Evolutionary conservation across 2,329 filamentous ascomycete genomes (phyloP).

Genomic region (Penicillium glabrum): DNA sequence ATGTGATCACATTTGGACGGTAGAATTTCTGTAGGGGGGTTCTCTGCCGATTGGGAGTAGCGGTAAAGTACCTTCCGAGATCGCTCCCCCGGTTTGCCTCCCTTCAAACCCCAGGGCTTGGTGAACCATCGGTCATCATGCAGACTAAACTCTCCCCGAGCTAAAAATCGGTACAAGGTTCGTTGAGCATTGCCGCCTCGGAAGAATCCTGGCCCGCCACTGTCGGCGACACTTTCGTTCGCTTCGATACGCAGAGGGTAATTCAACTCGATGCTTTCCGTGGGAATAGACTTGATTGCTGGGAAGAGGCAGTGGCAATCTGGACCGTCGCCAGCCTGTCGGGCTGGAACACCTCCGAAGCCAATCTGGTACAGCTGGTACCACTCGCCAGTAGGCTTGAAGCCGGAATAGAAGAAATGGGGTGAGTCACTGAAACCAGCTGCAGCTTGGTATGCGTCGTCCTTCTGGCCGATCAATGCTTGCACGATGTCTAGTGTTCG

Average conservation of each 20-base stretch:
- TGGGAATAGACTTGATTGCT: conserved; percentile 52
- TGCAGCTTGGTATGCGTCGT: conserved; percentile 48
- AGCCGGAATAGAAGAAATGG: conserved; percentile 53
- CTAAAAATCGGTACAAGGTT: conserved; percentile 49
- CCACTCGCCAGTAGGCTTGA: conserved; percentile 50
- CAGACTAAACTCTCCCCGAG: conserved; percentile 48
- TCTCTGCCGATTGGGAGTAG: conserved; percentile 37
- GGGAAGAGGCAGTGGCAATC: conserved; percentile 55
- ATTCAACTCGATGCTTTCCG: conserved; percentile 50
- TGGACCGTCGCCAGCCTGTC: conserved; percentile 49
- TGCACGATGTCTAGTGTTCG: conserved; percentile 52
- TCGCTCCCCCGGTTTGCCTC: conserved; percentile 46
- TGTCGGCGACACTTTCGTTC: conserved; percentile 50
- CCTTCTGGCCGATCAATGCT: conserved; percentile 50
- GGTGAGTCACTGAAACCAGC: conserved; percentile 54
- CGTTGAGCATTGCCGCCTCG: conserved; percentile 52
- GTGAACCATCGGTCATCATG: conserved; percentile 53
- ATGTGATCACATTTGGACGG: conserved; percentile 52
- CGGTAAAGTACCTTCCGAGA: conserved; percentile 47
- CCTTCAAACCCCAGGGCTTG: conserved; percentile 51
- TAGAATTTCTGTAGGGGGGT: conserved; percentile 35
- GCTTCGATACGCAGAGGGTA: conserved; percentile 51
- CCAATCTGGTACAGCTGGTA: conserved; percentile 54
- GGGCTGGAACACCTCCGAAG: conserved; percentile 51
- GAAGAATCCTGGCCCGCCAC: conserved; percentile 49